Conservation (phyloP, 1,284 basidiomycete species). For the Microbotryomycetes sp. region DNA sequence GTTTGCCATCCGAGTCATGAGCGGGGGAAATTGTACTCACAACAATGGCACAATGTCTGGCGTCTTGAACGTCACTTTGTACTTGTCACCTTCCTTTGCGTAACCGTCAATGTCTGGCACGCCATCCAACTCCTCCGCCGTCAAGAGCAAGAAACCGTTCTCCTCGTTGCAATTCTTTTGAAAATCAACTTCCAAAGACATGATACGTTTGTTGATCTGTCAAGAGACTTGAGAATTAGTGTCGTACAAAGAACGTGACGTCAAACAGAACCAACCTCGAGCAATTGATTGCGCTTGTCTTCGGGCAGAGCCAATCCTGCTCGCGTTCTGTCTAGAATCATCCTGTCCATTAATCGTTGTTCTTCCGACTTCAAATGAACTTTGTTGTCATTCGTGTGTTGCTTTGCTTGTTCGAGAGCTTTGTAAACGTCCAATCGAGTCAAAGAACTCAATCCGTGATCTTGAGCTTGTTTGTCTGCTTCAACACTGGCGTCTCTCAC, state of each 20-base stretch:
- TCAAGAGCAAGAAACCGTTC: constrained; percentile 45
- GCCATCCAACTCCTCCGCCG: constrained; percentile 61
- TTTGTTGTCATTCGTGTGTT: constrained; percentile 55
- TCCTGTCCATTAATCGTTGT: constrained; percentile 63
- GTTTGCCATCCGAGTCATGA: background rate
- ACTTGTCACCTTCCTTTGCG: constrained; percentile 45
- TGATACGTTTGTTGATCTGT: constrained; percentile 51
- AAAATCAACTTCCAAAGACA: constrained; percentile 64
- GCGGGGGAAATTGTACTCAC: constrained; percentile 1
- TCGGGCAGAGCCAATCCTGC: constrained; percentile 66
- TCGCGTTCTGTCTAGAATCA: constrained; percentile 66
- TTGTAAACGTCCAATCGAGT: constrained; percentile 71
- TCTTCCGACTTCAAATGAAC: constrained; percentile 60
- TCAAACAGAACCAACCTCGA: constrained; percentile 40
- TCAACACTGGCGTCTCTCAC: constrained; percentile 67
- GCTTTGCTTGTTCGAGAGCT: constrained; percentile 60
- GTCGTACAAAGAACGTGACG: background rate
- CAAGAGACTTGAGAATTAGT: background rate
- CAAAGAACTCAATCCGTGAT: constrained; percentile 61
- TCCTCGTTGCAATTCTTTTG: constrained; percentile 80
- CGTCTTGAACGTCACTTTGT: constrained; percentile 56
- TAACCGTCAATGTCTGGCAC: constrained; percentile 68
- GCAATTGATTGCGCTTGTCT: constrained; percentile 55
- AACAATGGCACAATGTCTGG: constrained; percentile 70
- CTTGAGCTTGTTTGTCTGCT: constrained; percentile 56